Conservation (phyloP, 768 basidiomycete genomes). For the Tulasnella sp. region DNA sequence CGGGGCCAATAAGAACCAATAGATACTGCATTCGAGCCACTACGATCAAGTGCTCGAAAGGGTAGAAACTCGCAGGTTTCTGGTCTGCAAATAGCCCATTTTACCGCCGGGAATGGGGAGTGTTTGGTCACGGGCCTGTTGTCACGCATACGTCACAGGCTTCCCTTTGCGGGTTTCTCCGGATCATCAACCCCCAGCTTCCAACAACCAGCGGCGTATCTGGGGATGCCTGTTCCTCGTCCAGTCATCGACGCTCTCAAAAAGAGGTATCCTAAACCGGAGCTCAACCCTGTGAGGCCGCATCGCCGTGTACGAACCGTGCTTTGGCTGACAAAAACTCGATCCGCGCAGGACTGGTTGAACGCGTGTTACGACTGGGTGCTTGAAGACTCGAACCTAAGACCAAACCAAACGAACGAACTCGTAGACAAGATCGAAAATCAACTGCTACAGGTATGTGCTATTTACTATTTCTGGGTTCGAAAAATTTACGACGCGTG, state of each 20-base stretch:
- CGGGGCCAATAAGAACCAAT: no score
- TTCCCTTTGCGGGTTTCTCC: background rate
- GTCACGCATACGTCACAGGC: no score
- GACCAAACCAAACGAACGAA: conserved; percentile 47
- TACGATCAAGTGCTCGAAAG: no score
- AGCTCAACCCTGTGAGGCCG: conserved; percentile 15
- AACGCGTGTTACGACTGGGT: conserved; percentile 51
- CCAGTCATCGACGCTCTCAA: conserved; percentile 9
- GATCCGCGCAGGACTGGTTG: conserved; percentile 64
- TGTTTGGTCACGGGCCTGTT: no score
- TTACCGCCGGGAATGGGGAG: no score
- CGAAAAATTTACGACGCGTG: background rate
- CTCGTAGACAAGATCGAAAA: conserved; percentile 56
- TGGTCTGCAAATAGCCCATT: no score
- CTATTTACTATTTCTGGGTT: background rate
- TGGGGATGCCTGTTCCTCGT: conserved; percentile 23
- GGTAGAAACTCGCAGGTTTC: no score
- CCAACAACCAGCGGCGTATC: background rate
- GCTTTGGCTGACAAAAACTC: background rate
- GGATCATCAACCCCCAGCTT: background rate
- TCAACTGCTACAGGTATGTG: conserved; percentile 55
- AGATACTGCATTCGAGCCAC: no score
- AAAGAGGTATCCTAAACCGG: conserved; percentile 24
- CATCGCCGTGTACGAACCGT: background rate
- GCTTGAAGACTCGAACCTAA: conserved; percentile 41